Percentiles rank a stretch among this genome's conserved stretches.
phyloP scores from a whole-genome alignment of 768 basidiomycete genomes.

The Leccinum subtestaceum region DNA sequence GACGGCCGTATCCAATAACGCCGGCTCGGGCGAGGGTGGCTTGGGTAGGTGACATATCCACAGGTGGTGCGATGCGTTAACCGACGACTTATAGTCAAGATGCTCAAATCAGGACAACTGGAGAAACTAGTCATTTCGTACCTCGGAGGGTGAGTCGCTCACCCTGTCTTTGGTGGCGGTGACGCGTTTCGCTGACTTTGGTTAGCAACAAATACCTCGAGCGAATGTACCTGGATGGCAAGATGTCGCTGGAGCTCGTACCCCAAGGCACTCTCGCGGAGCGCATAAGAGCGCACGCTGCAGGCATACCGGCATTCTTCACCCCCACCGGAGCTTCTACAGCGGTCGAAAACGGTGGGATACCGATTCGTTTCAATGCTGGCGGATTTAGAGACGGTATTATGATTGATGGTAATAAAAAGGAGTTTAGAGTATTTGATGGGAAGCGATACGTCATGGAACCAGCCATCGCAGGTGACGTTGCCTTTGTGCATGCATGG shows the following conservation, averaged over 20 bases:
- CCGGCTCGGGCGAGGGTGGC: slow-evolving; percentile 65
- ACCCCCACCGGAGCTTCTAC: slow-evolving; percentile 85
- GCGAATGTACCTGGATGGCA: slow-evolving; percentile 69
- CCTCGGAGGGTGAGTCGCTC: slow-evolving; percentile 63
- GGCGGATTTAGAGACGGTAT: slow-evolving; percentile 69
- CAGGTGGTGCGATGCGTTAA: not conserved
- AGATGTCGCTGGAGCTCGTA: slow-evolving; percentile 81
- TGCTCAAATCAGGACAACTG: slow-evolving; percentile 71
- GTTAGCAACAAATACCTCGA: slow-evolving; percentile 82
- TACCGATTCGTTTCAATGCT: slow-evolving; percentile 75
- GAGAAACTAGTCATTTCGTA: slow-evolving; percentile 83
- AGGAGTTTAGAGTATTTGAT: slow-evolving; percentile 73
- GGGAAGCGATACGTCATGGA: slow-evolving; percentile 82
- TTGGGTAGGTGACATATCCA: slow-evolving; percentile 45
- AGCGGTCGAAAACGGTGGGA: slow-evolving; percentile 68
- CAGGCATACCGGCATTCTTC: slow-evolving; percentile 90
- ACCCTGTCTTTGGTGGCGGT: not conserved
- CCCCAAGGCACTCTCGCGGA: slow-evolving; percentile 91
- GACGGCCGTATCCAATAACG: slow-evolving; percentile 85
- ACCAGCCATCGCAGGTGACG: slow-evolving; percentile 65
- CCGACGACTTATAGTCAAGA: slow-evolving; percentile 47
- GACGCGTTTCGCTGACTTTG: not conserved
- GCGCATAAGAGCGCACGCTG: slow-evolving; percentile 83
- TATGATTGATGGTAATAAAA: slow-evolving; percentile 66
- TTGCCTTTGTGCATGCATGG: slow-evolving; percentile 86